Percentiles rank a stretch among this genome's conserved stretches.
These are phyloP conservation scores for Aspergillus campestris DNA, from an alignment of 495 filamentous ascomycete genomes.

Conservation along the genomic window DNA sequence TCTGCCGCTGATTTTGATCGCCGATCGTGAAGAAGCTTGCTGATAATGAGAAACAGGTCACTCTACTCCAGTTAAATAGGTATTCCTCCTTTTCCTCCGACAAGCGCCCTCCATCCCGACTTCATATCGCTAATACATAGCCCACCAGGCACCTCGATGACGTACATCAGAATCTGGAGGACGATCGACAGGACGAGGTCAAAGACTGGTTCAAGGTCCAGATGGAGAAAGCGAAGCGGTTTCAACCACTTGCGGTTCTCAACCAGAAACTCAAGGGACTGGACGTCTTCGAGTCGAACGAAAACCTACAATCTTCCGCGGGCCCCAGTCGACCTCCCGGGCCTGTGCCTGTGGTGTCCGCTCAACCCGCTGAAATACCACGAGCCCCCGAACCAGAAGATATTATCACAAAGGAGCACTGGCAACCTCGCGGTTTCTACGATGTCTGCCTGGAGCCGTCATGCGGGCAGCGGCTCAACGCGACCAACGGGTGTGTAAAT, in stretches of 20 bases:
- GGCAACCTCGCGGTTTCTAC: conserved; percentile 66
- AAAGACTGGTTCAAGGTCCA: conserved; percentile 97
- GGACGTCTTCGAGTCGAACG: conserved; percentile 96
- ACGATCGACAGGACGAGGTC: conserved; percentile 89
- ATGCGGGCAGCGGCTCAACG: conserved; percentile 70
- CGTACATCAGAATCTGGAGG: conserved; percentile 85
- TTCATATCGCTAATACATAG: no score
- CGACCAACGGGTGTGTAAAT: conserved; percentile 76
- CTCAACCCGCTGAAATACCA: conserved; percentile 24
- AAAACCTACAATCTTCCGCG: conserved; percentile 37
- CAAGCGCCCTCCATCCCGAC: conserved; percentile 9
- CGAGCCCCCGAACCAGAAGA: conserved; percentile 69
- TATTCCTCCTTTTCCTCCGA: conserved; percentile 20
- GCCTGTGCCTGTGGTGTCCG: conserved; percentile 16
- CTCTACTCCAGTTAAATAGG: conserved; percentile 86
- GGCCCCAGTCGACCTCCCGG: conserved; percentile 22
- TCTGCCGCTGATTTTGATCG: not conserved
- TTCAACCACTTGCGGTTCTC: conserved; percentile 82
- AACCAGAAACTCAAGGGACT: conserved; percentile 97
- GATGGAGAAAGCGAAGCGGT: conserved; percentile 89
- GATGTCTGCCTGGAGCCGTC: conserved; percentile 81
- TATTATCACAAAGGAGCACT: conserved; percentile 77
- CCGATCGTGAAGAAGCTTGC: conserved; percentile 6
- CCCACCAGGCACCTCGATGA: conserved; percentile 78
- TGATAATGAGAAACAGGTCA: conserved; percentile 50